These are phyloP conservation scores for Saccharomyces hybrid DNA, from an alignment of 1,139 yeast species.

Conservation along the genomic window DNA sequence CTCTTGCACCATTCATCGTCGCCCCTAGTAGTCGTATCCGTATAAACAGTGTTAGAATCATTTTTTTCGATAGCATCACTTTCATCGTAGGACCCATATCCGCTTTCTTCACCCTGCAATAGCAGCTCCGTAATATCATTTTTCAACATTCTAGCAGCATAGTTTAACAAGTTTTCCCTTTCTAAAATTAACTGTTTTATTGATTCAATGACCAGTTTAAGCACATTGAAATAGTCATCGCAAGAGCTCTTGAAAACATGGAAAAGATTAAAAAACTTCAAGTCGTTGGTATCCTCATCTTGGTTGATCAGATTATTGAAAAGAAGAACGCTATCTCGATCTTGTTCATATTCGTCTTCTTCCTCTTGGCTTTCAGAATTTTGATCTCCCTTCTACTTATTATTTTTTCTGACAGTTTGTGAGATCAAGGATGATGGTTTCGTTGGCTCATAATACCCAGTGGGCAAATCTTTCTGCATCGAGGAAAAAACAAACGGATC, in stretches of 20 bases:
- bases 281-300: not conserved
- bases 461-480: conserved; percentile 41
- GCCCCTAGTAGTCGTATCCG: conserved; percentile 1
- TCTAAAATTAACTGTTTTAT: conserved; percentile 56
- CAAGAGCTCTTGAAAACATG: not conserved
- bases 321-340: not conserved
- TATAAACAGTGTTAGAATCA: not conserved
- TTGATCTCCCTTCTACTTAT: not conserved
- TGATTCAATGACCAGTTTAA: conserved; percentile 32
- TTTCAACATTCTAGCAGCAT: conserved; percentile 68
- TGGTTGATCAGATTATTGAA: not conserved
- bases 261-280: not conserved
- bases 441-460: conserved; percentile 34
- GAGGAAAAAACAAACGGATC: conserved; percentile 67
- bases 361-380: not conserved
- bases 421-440: not conserved
- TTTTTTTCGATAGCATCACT: not conserved
- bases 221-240: not conserved
- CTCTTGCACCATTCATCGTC: not conserved
- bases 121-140: conserved; percentile 58
- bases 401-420: not conserved
- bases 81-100: not conserved
- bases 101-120: conserved; percentile 44
- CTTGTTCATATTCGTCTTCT: not conserved
- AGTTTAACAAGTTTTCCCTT: conserved; percentile 57